A percentile compares a stretch with the other conserved stretches of the same genome.
These are phyloP conservation scores for Wickerhamiella sorbophila DNA, from an alignment of 805 yeast genomes.

Conservation along the genomic window DNA sequence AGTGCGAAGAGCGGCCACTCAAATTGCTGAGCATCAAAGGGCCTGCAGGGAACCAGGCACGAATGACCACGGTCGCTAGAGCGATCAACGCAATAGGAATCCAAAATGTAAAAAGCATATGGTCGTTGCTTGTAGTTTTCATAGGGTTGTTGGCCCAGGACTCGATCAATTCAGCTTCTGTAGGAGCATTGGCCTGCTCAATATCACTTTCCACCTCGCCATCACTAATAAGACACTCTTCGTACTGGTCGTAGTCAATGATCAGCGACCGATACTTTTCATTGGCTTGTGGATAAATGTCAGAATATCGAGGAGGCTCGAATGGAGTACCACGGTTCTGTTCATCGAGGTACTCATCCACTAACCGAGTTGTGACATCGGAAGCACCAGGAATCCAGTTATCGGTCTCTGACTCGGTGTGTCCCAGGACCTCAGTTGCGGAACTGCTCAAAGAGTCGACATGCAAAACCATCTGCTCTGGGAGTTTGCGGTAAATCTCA, in stretches of 20 bases:
- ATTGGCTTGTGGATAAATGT: conserved; percentile 11
- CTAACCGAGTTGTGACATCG: neutral
- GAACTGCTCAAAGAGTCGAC: neutral
- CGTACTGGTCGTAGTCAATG: conserved; percentile 5
- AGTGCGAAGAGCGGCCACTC: neutral
- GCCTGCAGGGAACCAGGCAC: neutral
- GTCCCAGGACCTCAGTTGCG: neutral
- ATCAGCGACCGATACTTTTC: conserved; percentile 12
- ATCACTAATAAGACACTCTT: conserved; percentile 15
- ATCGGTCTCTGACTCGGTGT: neutral
- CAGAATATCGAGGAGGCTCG: conserved; percentile 9
- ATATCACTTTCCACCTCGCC: conserved; percentile 7
- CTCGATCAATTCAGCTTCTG: conserved; percentile 10
- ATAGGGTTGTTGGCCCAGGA: conserved; percentile 29
- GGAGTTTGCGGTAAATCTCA: neutral
- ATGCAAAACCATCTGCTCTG: neutral
- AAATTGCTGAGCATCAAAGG: neutral
- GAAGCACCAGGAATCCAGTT: neutral
- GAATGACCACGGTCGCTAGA: conserved; percentile 5
- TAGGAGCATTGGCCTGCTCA: neutral
- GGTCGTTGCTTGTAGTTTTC: conserved; percentile 48
- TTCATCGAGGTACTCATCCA: neutral
- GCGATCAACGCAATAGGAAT: conserved; percentile 48
- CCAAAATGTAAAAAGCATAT: conserved; percentile 83
- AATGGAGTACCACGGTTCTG: neutral